Evolutionary conservation across 306 rosid species (phyloP), one percentile per base, ranked within the genome.

Genomic region (Glycine soja): DNA sequence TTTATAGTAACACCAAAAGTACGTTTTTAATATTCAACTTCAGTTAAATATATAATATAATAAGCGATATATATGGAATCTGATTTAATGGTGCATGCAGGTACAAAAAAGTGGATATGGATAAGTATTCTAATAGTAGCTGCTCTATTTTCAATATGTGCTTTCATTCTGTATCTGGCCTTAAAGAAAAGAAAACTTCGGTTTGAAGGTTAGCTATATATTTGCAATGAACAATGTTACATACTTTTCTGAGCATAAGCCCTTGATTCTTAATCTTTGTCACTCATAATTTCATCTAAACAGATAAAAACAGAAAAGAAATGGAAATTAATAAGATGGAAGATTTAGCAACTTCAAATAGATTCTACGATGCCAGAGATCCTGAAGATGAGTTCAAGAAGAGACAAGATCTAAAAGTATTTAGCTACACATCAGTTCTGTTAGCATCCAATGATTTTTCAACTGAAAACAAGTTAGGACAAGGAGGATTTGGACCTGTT

Each of bases 121-220:
- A 50, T 50, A 30, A 34, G 59, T 3, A 6, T 32, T 65, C 53
- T 45, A 7, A 43, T 50, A 2, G 43, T 12, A 0, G 6, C 14
- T 15, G 30, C 78, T 13, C 16, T 80, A 5, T 53, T 83, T 9
- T 34, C 77, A 5, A 32, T 32, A 0, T 18, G 30, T 6, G 16
- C 59, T n/a, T 12, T 46, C 50, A 50, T 12, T 10, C 54, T 50
- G 12, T 12, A 3, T 11, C 54, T 50, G n/a, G 54, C 14, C 11
- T 46, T 4, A 7, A 50, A 2, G 19, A 80, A 10, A 45, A 77
- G 78, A 68, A 83, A 58, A 57, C 10, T 51, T 40, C 4, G 9
- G 51, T 58, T 74, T 53, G 8, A 40, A 56, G 83, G 30, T 53
- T 11, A n/a, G 59, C 10, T 14, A 5, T 14, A 50, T 50, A 8